These are phyloP conservation scores for Aspergillus sp. DNA, from an alignment of 2,329 filamentous ascomycete genomes.

Conservation along the genomic window DNA sequence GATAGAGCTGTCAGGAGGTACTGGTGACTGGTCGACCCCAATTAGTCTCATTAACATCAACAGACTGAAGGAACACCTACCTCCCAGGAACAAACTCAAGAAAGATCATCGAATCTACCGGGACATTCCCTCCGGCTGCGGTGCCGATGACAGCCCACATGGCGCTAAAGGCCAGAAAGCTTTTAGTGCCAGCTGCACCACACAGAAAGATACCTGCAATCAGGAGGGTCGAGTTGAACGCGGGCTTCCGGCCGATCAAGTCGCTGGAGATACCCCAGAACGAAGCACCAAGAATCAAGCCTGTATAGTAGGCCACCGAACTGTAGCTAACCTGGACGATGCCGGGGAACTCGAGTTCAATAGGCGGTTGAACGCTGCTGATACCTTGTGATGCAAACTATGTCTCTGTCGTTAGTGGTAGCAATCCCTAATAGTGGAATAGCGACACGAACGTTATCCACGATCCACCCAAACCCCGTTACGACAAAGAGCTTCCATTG, in stretches of 20 bases:
- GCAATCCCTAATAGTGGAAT: neutral
- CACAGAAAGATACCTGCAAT: slow-evolving; percentile 40
- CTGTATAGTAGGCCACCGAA: slow-evolving; percentile 40
- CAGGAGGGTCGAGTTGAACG: slow-evolving; percentile 51
- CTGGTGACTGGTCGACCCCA: slow-evolving; percentile 22
- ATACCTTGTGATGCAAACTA: slow-evolving; percentile 34
- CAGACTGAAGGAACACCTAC: slow-evolving; percentile 4
- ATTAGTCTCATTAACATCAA: neutral
- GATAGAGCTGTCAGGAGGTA: slow-evolving; percentile 42
- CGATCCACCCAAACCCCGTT: slow-evolving; percentile 69
- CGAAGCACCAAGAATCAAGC: slow-evolving; percentile 49
- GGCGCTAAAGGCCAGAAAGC: slow-evolving; percentile 31
- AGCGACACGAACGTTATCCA: slow-evolving; percentile 54
- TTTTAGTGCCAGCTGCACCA: slow-evolving; percentile 26
- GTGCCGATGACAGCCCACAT: slow-evolving; percentile 33
- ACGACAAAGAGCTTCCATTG: slow-evolving; percentile 66
- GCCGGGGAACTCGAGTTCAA: slow-evolving; percentile 28
- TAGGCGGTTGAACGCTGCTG: slow-evolving; percentile 30
- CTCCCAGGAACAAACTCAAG: slow-evolving; percentile 32
- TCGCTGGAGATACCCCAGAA: slow-evolving; percentile 50
- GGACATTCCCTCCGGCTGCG: slow-evolving; percentile 31
- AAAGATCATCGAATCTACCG: slow-evolving; percentile 33
- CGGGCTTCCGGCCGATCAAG: slow-evolving; percentile 46
- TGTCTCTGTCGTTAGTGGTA: neutral
- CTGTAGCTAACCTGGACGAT: slow-evolving; percentile 33